Conservation (phyloP, 768 basidiomycete genomes). For the Tricholoma matsutake region DNA sequence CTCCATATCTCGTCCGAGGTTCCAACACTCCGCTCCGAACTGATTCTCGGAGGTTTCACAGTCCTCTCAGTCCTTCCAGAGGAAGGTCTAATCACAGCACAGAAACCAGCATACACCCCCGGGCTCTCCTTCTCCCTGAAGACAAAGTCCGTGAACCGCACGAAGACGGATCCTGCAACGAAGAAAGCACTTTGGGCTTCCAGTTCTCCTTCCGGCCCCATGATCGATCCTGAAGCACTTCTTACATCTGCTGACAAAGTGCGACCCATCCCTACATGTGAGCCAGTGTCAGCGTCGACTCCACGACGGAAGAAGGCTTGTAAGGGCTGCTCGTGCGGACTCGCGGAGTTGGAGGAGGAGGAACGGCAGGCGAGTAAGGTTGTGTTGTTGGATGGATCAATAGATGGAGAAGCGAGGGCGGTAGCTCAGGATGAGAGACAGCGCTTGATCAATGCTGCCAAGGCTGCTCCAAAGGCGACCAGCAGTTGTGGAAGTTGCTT, state of each 20-base stretch:
- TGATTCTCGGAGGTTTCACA: constrained; percentile 65
- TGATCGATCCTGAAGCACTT: constrained; percentile 80
- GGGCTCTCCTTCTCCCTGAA: constrained; percentile 44
- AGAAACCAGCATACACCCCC: constrained; percentile 58
- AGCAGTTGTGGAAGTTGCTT: constrained; percentile 98
- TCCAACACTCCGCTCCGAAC: constrained; percentile 49
- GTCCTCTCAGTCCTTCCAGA: constrained; percentile 42
- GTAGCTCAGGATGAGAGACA: constrained; percentile 60
- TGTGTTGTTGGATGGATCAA: constrained; percentile 64
- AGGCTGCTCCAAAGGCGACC: constrained; percentile 79
- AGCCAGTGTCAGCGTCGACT: constrained; percentile 50
- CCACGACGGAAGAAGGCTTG: constrained; percentile 88
- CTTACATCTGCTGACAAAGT: constrained; percentile 80
- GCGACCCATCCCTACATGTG: constrained; percentile 75
- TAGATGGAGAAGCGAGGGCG: constrained; percentile 56
- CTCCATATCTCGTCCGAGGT: constrained; percentile 49
- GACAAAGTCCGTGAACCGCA: constrained; percentile 41
- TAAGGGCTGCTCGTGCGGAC: constrained; percentile 95
- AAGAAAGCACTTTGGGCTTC: constrained; percentile 92
- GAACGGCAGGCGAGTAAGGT: constrained; percentile 61
- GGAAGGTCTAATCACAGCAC: constrained; percentile 54
- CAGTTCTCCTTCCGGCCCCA: constrained; percentile 61
- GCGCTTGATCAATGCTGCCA: constrained; percentile 61
- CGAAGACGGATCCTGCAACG: constrained; percentile 58
- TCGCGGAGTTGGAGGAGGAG: constrained; percentile 89